phyloP scores from a whole-genome alignment of 2,329 filamentous ascomycete genomes.

The Lasiodiplodia sp. region DNA sequence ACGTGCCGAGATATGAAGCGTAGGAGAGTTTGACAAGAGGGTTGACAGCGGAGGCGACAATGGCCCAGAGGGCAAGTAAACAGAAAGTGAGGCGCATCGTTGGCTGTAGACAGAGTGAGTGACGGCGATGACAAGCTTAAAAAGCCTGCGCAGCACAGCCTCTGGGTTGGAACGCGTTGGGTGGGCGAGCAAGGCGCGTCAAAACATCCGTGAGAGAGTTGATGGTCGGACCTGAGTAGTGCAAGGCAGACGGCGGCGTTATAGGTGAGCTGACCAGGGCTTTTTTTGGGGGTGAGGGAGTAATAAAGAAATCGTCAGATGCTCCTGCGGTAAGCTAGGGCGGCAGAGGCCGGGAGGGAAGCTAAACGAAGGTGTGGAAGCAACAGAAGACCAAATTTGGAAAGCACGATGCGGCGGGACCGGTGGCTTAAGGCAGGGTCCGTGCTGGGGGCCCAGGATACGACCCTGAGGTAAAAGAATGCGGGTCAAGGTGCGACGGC shows the following conservation, averaged over 20 bases:
- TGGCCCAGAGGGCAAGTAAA: slow-evolving; percentile 7
- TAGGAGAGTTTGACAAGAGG: slow-evolving; percentile 69
- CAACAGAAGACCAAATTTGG: slow-evolving; percentile 9
- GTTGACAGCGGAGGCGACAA: slow-evolving; percentile 41
- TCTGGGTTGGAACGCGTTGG: background rate
- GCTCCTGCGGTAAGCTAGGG: background rate
- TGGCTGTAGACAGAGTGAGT: background rate
- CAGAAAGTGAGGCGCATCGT: background rate
- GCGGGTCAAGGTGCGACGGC: background rate
- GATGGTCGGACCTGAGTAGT: background rate
- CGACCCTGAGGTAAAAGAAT: slow-evolving; percentile 5
- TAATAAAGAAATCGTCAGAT: background rate
- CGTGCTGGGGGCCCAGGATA: background rate
- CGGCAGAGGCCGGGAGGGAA: background rate
- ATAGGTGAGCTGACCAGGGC: background rate
- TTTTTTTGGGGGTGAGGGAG: background rate
- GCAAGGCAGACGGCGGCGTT: background rate
- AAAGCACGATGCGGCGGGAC: slow-evolving; percentile 22
- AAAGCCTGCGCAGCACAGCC: slow-evolving; percentile 7
- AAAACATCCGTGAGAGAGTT: slow-evolving; percentile 6
- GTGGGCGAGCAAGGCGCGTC: background rate
- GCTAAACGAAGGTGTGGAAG: slow-evolving; percentile 16
- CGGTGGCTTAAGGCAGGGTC: slow-evolving; percentile 8
- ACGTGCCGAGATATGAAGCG: slow-evolving; percentile 67
- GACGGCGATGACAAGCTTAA: background rate